Evolutionary conservation across 2,329 filamentous ascomycete genomes (phyloP), one percentile per base, ranked within the genome.

Genomic region (Fusarium sp.): DNA sequence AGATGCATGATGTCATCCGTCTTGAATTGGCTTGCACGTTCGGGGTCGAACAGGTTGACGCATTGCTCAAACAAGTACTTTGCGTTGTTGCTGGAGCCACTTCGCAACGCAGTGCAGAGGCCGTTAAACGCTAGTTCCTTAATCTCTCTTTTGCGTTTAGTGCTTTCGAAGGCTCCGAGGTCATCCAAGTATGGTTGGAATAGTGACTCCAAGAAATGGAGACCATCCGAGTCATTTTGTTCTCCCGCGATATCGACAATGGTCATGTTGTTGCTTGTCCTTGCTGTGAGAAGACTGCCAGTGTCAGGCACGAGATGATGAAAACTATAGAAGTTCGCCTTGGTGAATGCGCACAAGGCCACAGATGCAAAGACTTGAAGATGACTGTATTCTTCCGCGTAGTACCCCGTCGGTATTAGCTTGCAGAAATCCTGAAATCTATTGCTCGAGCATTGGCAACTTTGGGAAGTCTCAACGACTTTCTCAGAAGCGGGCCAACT

Each of bases 191-290:
- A 24, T 24, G 3, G 24, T 24, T 24, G 3, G 22, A 56, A 38
- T 0, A 57, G n/a, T 17, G 53, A 12, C 2, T 0, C 1, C 1
- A 57, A 11, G 27, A 57, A 57, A 0, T 0, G 0, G 53, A 12
- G 4, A 3, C 33, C 17, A 2, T 17, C 31, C 0, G 0, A 3
- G 4, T 12, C 1, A 2, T 27, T 12, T 14, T 35, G 31, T 16
- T 40, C 56, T 10, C 10, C 56, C 17, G 35, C 56, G 5, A 58
- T 4, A 2, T 58, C 56, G 24, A 58, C 17, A 24, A 58, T 17
- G 17, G 35, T 42, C 36, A 29, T 58, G 3, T 29, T 24, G 11
- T 12, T 40, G 22, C 22, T 29, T 5, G 55, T 58, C n/a, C 35
- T 10, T 4, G 55, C 55, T 5, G 24, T 10, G 36, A 40, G 36